Evolutionary conservation across 2,329 filamentous ascomycete species (phyloP), one percentile per base, ranked within the genome.

Genomic region (Cytospora schulzeri): DNA sequence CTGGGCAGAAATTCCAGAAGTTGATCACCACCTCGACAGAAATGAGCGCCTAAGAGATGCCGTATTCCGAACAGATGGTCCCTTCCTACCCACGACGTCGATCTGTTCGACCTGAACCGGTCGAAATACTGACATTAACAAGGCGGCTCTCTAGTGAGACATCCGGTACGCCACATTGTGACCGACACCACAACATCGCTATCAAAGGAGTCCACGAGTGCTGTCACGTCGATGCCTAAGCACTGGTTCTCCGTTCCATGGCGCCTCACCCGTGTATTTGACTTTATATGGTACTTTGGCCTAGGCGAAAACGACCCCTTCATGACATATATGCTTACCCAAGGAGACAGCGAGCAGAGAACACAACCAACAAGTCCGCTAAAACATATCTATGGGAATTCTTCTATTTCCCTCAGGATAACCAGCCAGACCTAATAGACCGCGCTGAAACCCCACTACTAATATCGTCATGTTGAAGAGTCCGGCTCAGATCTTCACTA

Each of bases 271-370:
- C 12, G 4, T 11, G 33, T 15, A 35, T 35, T 12, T 14, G 33
- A 35, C 14, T 35, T 35, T 35, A 35, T 35, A 35, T 12, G 54
- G 15, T 80, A 75, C 66, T 77, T 75, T 33, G 76, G 78, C 45
- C 74, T 73, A 5, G 86, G 86, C 41, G 86, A 86, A 0, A 66
- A 88, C 45, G 86, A 89, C 69, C 85, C 76, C 17, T 88, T 85
- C 5, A 75, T 89, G n/a, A n/a, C 33, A 83, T 85, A 83, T 69
- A 86, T 88, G 73, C 74, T 87, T 24, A 76, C 73, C 33, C 80
- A 78, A 62, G 78, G 79, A 45, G 86, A 88, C 68, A 88, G 88
- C 68, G 1, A 86, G 86, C 0, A 77, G 83, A 0, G 85, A 81
- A 1, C 85, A 86, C 69, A 77, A 73, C 51, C 4, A 14, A 82